Conservation (phyloP, 371 early-diverging fungal genomes). For the Lichtheimia corymbifera region DNA sequence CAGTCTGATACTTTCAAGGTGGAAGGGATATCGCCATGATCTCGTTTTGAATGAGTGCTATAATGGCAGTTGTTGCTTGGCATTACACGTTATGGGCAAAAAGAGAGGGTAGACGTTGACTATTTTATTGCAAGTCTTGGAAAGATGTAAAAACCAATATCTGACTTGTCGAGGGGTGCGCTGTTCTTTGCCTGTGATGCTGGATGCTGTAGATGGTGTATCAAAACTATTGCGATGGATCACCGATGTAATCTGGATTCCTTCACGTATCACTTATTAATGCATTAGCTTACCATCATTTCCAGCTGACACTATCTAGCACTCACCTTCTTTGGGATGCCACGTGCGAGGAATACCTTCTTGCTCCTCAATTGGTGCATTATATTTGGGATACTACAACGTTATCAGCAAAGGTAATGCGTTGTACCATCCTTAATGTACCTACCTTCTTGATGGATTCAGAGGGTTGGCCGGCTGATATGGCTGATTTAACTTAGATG, state of each 20-base stretch:
- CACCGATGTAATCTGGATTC: constrained; percentile 36
- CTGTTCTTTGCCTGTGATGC: constrained; percentile 26
- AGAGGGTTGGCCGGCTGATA: constrained; percentile 48
- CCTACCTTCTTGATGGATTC: constrained; percentile 48
- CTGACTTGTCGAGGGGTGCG: constrained; percentile 22
- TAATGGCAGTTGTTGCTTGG: too few relatives aligned
- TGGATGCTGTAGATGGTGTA: constrained; percentile 33
- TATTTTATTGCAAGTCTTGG: too few relatives aligned
- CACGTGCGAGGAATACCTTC: constrained; percentile 37
- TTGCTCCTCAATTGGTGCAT: constrained; percentile 14
- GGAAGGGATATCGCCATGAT: too few relatives aligned
- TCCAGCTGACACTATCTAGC: background rate
- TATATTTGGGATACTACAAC: constrained; percentile 41
- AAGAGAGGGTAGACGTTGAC: too few relatives aligned
- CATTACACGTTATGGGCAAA: too few relatives aligned
- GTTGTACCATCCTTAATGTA: background rate
- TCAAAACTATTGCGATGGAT: constrained; percentile 34
- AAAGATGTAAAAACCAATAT: too few relatives aligned
- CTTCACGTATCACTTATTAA: constrained; percentile 31
- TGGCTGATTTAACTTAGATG: too few relatives aligned
- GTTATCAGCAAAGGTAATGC: background rate
- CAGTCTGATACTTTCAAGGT: too few relatives aligned
- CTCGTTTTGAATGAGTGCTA: too few relatives aligned
- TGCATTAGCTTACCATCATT: background rate
- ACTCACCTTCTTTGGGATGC: constrained; percentile 42